Evolutionary conservation across 75 land plant genomes (phyloP).

Genomic region (Isoetes taiwanensis): DNA sequence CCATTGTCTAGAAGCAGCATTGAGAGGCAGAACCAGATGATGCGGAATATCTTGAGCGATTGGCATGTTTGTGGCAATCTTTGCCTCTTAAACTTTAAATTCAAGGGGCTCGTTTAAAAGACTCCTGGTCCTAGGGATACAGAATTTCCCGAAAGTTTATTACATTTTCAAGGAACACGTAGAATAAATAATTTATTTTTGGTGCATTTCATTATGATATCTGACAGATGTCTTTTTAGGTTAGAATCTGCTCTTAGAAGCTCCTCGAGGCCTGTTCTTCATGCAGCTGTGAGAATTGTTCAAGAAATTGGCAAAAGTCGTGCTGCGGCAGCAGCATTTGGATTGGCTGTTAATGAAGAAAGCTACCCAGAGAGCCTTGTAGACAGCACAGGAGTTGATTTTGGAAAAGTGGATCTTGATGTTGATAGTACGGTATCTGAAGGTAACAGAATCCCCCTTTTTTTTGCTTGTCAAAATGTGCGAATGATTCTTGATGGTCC

Average conservation of each 20-base stretch:
- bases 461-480: not conserved
- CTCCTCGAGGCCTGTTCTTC: slow-evolving; percentile 83
- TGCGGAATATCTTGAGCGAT: no score
- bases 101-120: no score
- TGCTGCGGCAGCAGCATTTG: slow-evolving; percentile 79
- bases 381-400: slow-evolving; percentile 10
- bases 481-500: not conserved
- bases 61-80: no score
- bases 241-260: slow-evolving; percentile 87
- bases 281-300: slow-evolving; percentile 94
- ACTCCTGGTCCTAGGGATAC: no score
- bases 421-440: slow-evolving; percentile 32
- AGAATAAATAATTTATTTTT: no score
- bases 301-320: slow-evolving; percentile 97
- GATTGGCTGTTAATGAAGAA: slow-evolving; percentile 71
- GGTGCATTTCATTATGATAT: no score
- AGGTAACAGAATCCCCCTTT: not conserved
- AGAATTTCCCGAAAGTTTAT: no score
- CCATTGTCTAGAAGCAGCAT: no score
- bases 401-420: slow-evolving; percentile 9
- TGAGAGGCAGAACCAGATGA: no score
- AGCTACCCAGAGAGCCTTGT: slow-evolving; percentile 37
- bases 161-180: no score
- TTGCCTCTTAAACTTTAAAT: no score
- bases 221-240: slow-evolving; percentile 32